A percentile compares a stretch with the other conserved stretches of the same genome.
phyloP scores from a whole-genome alignment of 768 basidiomycete species.

The Lactarius tabidus region DNA sequence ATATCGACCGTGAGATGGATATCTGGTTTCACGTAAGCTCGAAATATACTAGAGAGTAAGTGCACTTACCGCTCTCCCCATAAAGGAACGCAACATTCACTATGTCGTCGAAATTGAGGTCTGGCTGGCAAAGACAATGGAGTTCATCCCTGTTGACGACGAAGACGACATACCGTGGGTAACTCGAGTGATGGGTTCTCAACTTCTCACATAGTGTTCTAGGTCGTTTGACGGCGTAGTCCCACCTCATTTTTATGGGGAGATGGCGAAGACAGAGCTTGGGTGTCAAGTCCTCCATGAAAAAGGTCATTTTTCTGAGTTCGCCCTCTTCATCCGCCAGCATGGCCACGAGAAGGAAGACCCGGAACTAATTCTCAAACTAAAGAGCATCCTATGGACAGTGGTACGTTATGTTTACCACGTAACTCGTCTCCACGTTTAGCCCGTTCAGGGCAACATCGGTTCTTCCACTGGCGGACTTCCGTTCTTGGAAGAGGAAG shows the following conservation, averaged over 20 bases:
- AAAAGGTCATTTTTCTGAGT: slow-evolving; percentile 87
- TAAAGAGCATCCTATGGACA: slow-evolving; percentile 97
- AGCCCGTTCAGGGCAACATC: slow-evolving; percentile 73
- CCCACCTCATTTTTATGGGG: slow-evolving; percentile 95
- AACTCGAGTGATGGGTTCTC: not conserved
- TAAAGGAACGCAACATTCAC: slow-evolving; percentile 84
- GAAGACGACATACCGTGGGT: slow-evolving; percentile 64
- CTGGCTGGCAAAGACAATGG: slow-evolving; percentile 79
- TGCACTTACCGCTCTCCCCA: slow-evolving; percentile 15
- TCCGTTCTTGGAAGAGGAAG: slow-evolving; percentile 94
- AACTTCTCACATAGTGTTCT: not conserved
- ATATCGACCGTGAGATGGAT: slow-evolving; percentile 94
- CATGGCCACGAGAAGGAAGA: slow-evolving; percentile 86
- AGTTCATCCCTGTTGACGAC: slow-evolving; percentile 42
- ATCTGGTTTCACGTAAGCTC: slow-evolving; percentile 85
- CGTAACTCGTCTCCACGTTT: not conserved
- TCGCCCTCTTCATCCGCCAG: slow-evolving; percentile 83
- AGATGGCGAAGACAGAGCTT: slow-evolving; percentile 94
- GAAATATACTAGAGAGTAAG: not conserved
- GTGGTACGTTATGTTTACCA: slow-evolving; percentile 49
- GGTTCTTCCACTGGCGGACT: slow-evolving; percentile 87
- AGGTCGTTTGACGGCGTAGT: slow-evolving; percentile 84
- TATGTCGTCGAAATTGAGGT: slow-evolving; percentile 95
- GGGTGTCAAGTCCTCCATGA: slow-evolving; percentile 90
- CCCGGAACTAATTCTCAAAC: slow-evolving; percentile 73